phyloP scores from a whole-genome alignment of 2,329 filamentous ascomycete species.

The Penicillium sp. region DNA sequence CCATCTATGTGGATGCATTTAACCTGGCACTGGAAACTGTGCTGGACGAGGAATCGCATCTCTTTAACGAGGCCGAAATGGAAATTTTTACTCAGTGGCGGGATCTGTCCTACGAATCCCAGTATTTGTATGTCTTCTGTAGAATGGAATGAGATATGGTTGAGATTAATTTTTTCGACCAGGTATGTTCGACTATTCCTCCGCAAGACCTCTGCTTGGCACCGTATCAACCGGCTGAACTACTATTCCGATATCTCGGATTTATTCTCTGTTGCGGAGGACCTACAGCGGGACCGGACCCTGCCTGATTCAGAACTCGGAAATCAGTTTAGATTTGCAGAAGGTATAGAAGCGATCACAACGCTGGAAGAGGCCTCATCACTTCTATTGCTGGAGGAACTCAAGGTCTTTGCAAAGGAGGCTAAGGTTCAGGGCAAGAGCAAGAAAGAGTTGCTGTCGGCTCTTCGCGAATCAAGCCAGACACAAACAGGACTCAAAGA shows the following conservation, averaged over 20 bases:
- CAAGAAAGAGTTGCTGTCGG: conserved; percentile 73
- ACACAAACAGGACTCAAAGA: conserved; percentile 74
- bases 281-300: conserved; percentile 58
- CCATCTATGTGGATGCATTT: conserved; percentile 96
- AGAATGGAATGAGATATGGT: not conserved
- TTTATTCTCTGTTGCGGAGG: conserved; percentile 62
- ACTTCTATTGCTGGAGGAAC: conserved; percentile 79
- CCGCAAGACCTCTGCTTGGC: conserved; percentile 88
- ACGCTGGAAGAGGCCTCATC: conserved; percentile 80
- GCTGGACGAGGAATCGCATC: conserved; percentile 78
- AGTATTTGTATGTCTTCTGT: conserved; percentile 71
- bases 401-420: conserved; percentile 80
- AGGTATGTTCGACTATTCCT: conserved; percentile 92
- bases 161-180: conserved; percentile 1
- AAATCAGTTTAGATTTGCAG: conserved; percentile 71
- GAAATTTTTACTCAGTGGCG: conserved; percentile 76
- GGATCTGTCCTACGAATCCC: conserved; percentile 72
- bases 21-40: conserved; percentile 89
- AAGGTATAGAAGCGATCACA: conserved; percentile 71
- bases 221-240: conserved; percentile 71
- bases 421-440: conserved; percentile 84
- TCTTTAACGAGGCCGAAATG: conserved; percentile 79
- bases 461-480: conserved; percentile 70
- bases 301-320: conserved; percentile 59
- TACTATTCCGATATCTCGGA: conserved; percentile 84